phyloP scores from a whole-genome alignment of 306 rosid species.

The Dryas octopetala region DNA sequence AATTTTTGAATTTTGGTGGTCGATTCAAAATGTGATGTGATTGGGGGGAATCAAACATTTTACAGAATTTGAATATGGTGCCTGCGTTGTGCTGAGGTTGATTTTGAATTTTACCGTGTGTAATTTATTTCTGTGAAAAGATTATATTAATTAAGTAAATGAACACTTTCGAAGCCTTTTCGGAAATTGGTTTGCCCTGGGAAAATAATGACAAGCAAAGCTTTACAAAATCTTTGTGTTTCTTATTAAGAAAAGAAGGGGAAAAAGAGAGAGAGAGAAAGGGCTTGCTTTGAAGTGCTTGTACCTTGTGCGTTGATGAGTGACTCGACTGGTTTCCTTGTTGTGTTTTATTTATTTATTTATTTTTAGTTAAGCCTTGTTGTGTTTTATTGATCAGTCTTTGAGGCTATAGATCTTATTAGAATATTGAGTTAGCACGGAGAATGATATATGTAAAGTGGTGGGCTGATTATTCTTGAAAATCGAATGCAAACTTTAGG shows the following conservation, averaged over 20 bases:
- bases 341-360: too few relatives aligned
- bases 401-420: constrained; percentile 10
- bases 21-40: constrained; percentile 17
- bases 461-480: not conserved
- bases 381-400: not conserved
- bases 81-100: not conserved
- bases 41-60: constrained; percentile 11
- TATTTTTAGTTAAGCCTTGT: not conserved
- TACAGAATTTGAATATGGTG: constrained; percentile 1
- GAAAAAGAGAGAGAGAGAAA: not conserved
- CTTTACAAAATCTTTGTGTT: not conserved
- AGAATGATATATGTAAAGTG: not conserved
- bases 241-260: not conserved
- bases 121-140: not conserved
- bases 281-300: not conserved
- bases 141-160: not conserved
- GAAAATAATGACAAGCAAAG: not conserved
- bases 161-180: not conserved
- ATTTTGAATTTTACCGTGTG: constrained; percentile 6
- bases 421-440: not conserved
- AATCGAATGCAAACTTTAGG: not conserved
- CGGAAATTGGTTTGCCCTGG: not conserved
- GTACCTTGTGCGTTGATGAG: constrained; percentile 1
- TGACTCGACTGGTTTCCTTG: not conserved
- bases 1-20: not conserved